phyloP scores from a whole-genome alignment of 306 rosid species.

The Fragaria nilgerrensis region DNA sequence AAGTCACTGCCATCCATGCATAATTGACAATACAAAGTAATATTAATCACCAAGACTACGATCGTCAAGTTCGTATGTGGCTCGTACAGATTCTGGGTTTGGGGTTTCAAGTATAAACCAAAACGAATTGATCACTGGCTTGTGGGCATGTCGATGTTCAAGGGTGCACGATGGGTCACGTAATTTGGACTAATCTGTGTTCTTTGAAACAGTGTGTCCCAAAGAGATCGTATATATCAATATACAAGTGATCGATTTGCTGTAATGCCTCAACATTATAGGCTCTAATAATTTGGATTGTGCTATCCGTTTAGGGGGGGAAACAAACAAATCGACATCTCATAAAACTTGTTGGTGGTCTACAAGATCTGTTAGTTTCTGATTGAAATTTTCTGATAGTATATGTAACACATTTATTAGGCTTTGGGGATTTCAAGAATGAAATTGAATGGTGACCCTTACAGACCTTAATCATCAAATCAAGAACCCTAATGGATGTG shows the following conservation, averaged over 20 bases:
- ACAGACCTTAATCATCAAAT: too few species aligned
- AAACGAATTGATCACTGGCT: slow-evolving; percentile 35
- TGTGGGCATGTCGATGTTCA: slow-evolving; percentile 25
- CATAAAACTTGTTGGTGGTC: background rate
- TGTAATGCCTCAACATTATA: background rate
- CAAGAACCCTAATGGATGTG: too few species aligned
- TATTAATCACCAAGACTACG: slow-evolving; percentile 1
- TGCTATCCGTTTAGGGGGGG: background rate
- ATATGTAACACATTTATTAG: background rate
- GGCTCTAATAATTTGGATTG: background rate
- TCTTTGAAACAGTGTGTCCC: slow-evolving; percentile 14
- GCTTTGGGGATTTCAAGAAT: background rate
- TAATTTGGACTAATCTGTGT: slow-evolving; percentile 14
- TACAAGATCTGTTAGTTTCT: background rate
- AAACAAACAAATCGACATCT: background rate
- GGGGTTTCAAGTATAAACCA: slow-evolving; percentile 23
- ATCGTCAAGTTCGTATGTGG: slow-evolving; percentile 22
- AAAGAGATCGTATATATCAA: background rate
- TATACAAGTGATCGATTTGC: background rate
- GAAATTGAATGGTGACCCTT: background rate
- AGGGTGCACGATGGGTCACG: slow-evolving; percentile 55
- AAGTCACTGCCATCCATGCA: slow-evolving; percentile 29
- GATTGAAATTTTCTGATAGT: background rate
- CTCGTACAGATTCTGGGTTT: slow-evolving; percentile 21
- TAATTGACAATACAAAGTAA: background rate